Evolutionary conservation across 1,284 basidiomycete species (phyloP).

Genomic region (Anthracocystis setariae): DNA sequence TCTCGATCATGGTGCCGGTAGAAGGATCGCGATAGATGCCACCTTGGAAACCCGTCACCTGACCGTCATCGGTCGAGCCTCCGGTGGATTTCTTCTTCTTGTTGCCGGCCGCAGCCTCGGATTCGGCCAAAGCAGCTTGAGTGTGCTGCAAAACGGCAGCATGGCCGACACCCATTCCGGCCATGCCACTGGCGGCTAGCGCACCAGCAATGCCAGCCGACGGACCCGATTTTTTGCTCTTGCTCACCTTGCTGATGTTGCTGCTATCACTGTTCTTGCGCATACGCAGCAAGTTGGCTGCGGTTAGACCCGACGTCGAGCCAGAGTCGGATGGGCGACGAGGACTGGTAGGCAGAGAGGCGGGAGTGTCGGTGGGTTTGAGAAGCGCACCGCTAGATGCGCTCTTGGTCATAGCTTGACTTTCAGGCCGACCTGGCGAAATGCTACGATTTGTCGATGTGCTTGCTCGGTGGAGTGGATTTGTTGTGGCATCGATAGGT

Average conservation of each 20-base stretch:
- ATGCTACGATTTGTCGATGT: constrained; percentile 19
- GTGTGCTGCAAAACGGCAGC: constrained; percentile 27
- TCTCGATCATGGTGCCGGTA: constrained; percentile 49
- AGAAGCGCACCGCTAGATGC: constrained; percentile 37
- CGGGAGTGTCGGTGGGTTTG: constrained; percentile 23
- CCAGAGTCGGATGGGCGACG: constrained; percentile 38
- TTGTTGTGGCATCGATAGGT: constrained; percentile 2
- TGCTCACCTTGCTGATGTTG: constrained; percentile 27
- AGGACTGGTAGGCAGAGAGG: constrained; percentile 18
- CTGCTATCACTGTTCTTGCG: constrained; percentile 53
- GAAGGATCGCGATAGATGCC: constrained; percentile 56
- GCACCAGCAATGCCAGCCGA: constrained; percentile 58
- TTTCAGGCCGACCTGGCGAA: constrained; percentile 9
- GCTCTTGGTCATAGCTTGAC: constrained; percentile 39
- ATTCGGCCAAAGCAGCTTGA: constrained; percentile 31
- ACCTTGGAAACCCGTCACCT: constrained; percentile 35
- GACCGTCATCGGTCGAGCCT: constrained; percentile 8
- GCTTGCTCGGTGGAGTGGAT: constrained; percentile 26
- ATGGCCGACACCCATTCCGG: constrained; percentile 58
- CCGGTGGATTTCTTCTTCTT: constrained; percentile 20
- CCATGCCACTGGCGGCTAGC: constrained; percentile 55
- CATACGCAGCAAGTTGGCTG: constrained; percentile 34
- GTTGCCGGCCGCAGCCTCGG: constrained; percentile 8
- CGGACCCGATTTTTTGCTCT: constrained; percentile 26
- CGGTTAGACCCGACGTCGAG: constrained; percentile 16